Conservation (phyloP, 2,329 filamentous ascomycete species). For the Diaporthe humulicola region DNA sequence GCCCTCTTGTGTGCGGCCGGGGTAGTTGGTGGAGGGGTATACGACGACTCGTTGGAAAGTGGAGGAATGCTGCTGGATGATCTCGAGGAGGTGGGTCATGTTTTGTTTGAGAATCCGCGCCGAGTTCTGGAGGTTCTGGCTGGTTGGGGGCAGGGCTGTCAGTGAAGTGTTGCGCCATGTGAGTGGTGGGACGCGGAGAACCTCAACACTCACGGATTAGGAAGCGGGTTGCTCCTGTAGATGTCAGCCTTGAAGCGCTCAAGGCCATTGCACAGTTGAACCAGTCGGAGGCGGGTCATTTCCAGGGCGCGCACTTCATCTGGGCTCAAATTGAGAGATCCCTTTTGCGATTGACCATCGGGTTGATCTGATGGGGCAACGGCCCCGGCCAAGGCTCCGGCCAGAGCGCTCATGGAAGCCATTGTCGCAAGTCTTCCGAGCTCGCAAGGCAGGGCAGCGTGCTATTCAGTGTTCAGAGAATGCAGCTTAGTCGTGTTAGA, state of each 20-base stretch:
- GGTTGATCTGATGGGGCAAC: background rate
- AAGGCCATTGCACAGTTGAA: constrained; percentile 77
- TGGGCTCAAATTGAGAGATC: constrained; percentile 63
- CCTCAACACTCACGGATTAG: constrained; percentile 67
- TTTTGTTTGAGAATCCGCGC: constrained; percentile 79
- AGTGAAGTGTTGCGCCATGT: background rate
- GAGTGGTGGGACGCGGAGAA: background rate
- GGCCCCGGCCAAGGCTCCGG: constrained; percentile 10
- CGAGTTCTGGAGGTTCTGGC: constrained; percentile 79
- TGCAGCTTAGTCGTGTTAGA: background rate
- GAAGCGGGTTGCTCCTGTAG: constrained; percentile 73
- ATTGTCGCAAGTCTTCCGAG: background rate
- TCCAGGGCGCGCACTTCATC: constrained; percentile 79
- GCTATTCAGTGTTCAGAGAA: background rate
- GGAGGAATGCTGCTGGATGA: constrained; percentile 74
- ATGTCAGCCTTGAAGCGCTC: constrained; percentile 73
- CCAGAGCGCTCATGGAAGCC: constrained; percentile 23
- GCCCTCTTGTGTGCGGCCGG: constrained; percentile 74
- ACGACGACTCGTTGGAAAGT: constrained; percentile 79
- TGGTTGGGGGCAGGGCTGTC: constrained; percentile 49
- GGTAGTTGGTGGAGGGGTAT: constrained; percentile 83
- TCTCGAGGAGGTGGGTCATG: constrained; percentile 75
- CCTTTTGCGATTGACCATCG: constrained; percentile 14
- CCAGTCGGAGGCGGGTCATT: constrained; percentile 76
- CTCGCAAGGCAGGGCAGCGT: background rate